Conservation (phyloP, 2,329 filamentous ascomycete species). For the Acephala macrosclerotiorum region DNA sequence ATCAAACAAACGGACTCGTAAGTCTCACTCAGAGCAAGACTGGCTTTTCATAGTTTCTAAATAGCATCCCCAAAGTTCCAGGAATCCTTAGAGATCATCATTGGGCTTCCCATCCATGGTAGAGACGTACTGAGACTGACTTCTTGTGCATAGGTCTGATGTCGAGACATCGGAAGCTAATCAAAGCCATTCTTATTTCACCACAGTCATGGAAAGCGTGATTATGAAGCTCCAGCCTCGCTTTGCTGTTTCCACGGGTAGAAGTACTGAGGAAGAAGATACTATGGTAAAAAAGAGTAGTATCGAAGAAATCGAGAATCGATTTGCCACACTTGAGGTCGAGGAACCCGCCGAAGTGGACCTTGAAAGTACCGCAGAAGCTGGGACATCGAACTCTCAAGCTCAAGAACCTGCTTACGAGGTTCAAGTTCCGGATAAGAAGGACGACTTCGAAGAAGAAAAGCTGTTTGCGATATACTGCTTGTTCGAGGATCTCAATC, state of each 20-base stretch:
- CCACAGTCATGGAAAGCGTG: constrained; percentile 26
- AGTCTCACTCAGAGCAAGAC: too few species aligned
- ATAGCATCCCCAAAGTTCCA: too few species aligned
- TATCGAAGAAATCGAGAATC: constrained; percentile 23
- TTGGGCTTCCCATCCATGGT: too few species aligned
- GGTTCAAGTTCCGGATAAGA: not conserved
- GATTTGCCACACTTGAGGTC: constrained; percentile 23
- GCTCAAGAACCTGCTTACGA: not conserved
- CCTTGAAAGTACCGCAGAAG: too few species aligned
- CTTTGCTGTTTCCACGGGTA: constrained; percentile 8
- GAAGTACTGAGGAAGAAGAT: not conserved
- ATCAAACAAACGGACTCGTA: not conserved
- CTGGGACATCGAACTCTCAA: too few species aligned
- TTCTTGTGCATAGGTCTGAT: too few species aligned
- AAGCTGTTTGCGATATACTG: constrained; percentile 23
- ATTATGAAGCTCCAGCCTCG: constrained; percentile 26
- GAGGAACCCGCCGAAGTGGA: constrained; percentile 19
- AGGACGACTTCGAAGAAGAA: constrained; percentile 14
- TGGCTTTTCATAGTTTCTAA: too few species aligned
- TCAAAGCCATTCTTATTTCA: constrained; percentile 24
- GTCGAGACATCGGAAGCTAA: constrained; percentile 10
- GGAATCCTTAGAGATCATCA: too few species aligned
- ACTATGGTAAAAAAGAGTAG: not conserved
- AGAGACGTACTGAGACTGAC: too few species aligned
- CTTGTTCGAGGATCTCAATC: constrained; percentile 22